Evolutionary conservation across 352 stramenopile species (phyloP).

Genomic region (Thraustochytrium striatum): DNA sequence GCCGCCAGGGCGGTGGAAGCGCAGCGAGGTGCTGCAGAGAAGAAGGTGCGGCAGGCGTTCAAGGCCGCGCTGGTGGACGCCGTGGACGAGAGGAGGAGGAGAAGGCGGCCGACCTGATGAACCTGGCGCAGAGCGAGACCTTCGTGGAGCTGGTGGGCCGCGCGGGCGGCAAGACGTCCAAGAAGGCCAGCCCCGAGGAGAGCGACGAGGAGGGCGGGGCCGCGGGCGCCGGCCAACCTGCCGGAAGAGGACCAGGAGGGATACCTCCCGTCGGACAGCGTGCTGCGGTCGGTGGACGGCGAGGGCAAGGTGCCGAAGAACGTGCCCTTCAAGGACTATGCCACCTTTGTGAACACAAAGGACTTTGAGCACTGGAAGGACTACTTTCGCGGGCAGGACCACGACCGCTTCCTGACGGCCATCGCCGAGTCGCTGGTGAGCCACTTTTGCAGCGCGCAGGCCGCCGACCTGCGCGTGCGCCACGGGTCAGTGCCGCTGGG

Average conservation of each 20-base stretch:
- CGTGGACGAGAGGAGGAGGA: slow-evolving; percentile 27
- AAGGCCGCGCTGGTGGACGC: slow-evolving; percentile 38
- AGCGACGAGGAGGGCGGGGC: background rate
- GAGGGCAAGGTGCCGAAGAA: slow-evolving; percentile 21
- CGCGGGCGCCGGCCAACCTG: background rate
- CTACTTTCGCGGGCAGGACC: slow-evolving; percentile 14
- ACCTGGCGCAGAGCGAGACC: slow-evolving; percentile 34
- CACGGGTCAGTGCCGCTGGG: slow-evolving; percentile 37
- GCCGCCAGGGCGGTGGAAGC: slow-evolving; percentile 27
- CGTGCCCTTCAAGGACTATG: slow-evolving; percentile 30
- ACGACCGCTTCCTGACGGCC: slow-evolving; percentile 12
- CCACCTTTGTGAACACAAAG: background rate
- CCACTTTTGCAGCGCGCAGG: slow-evolving; percentile 47
- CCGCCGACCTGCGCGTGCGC: slow-evolving; percentile 24
- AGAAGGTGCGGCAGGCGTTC: slow-evolving; percentile 10
- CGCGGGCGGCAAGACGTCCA: slow-evolving; percentile 9
- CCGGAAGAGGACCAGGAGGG: background rate
- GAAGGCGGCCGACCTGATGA: slow-evolving; percentile 4
- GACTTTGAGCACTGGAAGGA: slow-evolving; percentile 49
- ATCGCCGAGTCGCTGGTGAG: slow-evolving; percentile 18
- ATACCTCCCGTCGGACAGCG: background rate
- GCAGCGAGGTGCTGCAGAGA: slow-evolving; percentile 42
- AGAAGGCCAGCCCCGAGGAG: background rate
- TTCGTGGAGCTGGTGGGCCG: slow-evolving; percentile 13
- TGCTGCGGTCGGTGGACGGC: slow-evolving; percentile 19